Percentiles rank a stretch among this genome's conserved stretches.
Conservation (phyloP, 352 stramenopile genomes). For the Globisporangium alternatum region DNA sequence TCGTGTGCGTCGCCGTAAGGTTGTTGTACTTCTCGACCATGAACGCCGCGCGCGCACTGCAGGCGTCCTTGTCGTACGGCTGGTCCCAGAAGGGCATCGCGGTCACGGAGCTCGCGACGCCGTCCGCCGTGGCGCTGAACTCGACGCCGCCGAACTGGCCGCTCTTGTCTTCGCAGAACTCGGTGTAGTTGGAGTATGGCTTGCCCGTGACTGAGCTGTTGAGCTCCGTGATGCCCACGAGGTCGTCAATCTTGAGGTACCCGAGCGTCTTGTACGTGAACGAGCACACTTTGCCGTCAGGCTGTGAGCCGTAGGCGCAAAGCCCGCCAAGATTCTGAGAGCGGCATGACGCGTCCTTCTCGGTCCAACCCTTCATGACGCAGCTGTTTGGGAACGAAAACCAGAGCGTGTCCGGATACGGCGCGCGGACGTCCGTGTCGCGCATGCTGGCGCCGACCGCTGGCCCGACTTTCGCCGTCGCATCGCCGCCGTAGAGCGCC, state of each 20-base stretch:
- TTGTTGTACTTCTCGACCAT: constrained; percentile 48
- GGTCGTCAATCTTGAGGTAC: constrained; percentile 47
- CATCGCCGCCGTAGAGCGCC: constrained; percentile 18
- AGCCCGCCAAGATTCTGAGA: constrained; percentile 30
- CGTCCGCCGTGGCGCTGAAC: constrained; percentile 28
- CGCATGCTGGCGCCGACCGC: constrained; percentile 37
- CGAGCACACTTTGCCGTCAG: constrained; percentile 60
- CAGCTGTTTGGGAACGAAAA: constrained; percentile 69
- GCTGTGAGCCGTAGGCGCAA: constrained; percentile 30
- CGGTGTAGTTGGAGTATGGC: constrained; percentile 42
- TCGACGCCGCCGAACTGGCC: constrained; percentile 36
- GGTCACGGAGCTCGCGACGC: constrained; percentile 15
- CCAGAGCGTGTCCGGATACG: constrained; percentile 59
- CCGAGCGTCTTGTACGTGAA: constrained; percentile 63
- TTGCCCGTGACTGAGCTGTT: constrained; percentile 20
- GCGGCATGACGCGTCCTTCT: constrained; percentile 39
- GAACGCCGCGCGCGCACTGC: constrained; percentile 25
- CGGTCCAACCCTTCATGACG: constrained; percentile 31
- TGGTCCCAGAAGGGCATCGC: constrained; percentile 54
- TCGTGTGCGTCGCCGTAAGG: constrained; percentile 6
- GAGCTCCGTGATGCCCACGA: constrained; percentile 68
- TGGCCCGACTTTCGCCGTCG: constrained; percentile 27
- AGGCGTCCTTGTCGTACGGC: constrained; percentile 31
- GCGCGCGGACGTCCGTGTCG: constrained; percentile 36
- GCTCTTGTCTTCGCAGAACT: constrained; percentile 47